Evolutionary conservation across 257 asterid genomes (phyloP).

Genomic region (Gardenia jasminoides): DNA sequence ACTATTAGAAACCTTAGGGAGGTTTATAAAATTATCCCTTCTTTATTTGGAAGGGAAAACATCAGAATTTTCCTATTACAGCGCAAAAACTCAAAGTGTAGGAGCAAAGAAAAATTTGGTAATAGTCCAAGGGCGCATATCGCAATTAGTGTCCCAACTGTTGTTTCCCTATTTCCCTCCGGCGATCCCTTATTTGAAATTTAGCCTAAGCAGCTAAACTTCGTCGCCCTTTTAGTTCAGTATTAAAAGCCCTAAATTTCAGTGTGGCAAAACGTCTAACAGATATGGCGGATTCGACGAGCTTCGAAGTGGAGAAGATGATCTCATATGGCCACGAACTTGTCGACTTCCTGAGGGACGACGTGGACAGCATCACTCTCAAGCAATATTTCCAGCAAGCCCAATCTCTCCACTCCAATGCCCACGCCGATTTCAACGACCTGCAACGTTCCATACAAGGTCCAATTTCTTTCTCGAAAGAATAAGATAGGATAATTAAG

Average conservation of each 20-base stretch:
- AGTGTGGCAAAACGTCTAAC: background rate
- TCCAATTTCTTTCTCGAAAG: conserved; percentile 3
- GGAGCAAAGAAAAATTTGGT: too few species aligned
- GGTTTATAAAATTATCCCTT: too few species aligned
- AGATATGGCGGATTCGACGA: conserved; percentile 32
- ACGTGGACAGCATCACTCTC: conserved; percentile 36
- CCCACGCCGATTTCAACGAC: conserved; percentile 35
- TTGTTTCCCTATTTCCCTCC: too few species aligned
- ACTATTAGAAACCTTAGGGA: too few species aligned
- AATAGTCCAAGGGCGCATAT: too few species aligned
- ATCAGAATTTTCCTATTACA: too few species aligned
- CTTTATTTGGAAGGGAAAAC: too few species aligned
- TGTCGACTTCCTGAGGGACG: conserved; percentile 41
- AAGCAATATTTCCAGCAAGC: conserved; percentile 42
- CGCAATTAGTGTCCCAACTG: too few species aligned
- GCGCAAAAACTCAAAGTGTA: too few species aligned
- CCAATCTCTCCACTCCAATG: conserved; percentile 42
- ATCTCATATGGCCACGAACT: conserved; percentile 43
- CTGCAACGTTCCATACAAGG: conserved; percentile 52
- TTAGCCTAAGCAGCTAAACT: too few species aligned
- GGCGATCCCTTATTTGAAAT: too few species aligned
- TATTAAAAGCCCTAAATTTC: background rate
- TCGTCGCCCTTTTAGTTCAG: background rate
- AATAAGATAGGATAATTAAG: background rate
- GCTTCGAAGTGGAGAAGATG: conserved; percentile 43